Conservation (phyloP, 164 flowering plant species). For the Stephania cephalantha region DNA sequence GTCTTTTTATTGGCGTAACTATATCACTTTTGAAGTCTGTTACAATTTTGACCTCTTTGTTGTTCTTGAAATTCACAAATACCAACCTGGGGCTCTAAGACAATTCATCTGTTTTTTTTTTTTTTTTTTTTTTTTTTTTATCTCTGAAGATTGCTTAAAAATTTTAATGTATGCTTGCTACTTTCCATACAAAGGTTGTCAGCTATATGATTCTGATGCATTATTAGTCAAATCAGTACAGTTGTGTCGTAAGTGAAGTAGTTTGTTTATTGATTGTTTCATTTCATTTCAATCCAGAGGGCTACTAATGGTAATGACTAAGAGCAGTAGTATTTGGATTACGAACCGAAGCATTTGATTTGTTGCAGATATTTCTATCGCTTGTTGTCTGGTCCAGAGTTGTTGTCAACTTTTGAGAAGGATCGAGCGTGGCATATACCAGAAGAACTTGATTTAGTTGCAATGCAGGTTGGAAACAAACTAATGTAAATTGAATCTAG, state of each 20-base stretch:
- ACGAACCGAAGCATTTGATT: not conserved
- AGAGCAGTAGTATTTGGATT: not conserved
- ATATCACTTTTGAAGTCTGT: too few relatives aligned
- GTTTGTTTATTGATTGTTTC: not conserved
- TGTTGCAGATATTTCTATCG: conserved; percentile 76
- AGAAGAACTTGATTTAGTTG: conserved; percentile 52
- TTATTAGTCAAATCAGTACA: not conserved
- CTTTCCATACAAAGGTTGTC: too few relatives aligned
- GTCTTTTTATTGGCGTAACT: too few relatives aligned
- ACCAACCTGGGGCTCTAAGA: too few relatives aligned
- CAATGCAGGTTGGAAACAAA: conserved; percentile 63
- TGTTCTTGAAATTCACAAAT: too few relatives aligned
- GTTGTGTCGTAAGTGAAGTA: too few relatives aligned
- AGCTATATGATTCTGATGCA: not conserved
- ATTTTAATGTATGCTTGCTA: too few relatives aligned
- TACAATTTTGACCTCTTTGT: too few relatives aligned
- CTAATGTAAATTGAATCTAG: not conserved
- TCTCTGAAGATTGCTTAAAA: too few relatives aligned
- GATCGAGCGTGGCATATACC: conserved; percentile 93
- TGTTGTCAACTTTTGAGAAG: conserved; percentile 76
- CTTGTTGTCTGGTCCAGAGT: conserved; percentile 67
- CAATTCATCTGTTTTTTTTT: too few relatives aligned
- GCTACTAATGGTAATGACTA: not conserved
- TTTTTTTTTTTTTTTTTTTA: too few relatives aligned
- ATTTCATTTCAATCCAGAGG: not conserved